Conservation (phyloP, 352 stramenopile genomes). For the Globisporangium irregulare region DNA sequence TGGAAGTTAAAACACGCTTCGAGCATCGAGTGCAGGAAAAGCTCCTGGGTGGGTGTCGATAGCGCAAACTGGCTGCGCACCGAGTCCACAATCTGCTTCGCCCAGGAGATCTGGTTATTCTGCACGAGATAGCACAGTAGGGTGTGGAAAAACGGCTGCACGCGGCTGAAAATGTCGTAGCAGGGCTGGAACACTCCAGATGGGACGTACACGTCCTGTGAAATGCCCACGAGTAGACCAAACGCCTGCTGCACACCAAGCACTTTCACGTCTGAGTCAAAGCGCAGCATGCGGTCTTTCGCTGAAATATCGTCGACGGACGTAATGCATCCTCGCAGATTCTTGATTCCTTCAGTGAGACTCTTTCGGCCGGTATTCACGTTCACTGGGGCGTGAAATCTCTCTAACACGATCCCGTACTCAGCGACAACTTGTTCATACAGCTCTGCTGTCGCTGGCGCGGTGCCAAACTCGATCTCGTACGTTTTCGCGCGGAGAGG, state of each 20-base stretch:
- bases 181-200: conserved; percentile 54
- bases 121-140: conserved; percentile 65
- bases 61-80: conserved; percentile 55
- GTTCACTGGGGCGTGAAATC: conserved; percentile 27
- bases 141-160: conserved; percentile 81
- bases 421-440: conserved; percentile 73
- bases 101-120: conserved; percentile 62
- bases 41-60: conserved; percentile 67
- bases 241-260: conserved; percentile 62
- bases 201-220: conserved; percentile 79
- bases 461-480: conserved; percentile 76
- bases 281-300: conserved; percentile 66
- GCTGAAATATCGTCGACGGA: conserved; percentile 58
- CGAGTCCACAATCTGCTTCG: conserved; percentile 38
- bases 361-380: conserved; percentile 16
- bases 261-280: conserved; percentile 75
- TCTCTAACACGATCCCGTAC: conserved; percentile 63
- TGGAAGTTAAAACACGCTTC: conserved; percentile 55
- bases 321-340: conserved; percentile 52
- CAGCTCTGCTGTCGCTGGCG: conserved; percentile 51
- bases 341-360: conserved; percentile 34
- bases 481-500: conserved; percentile 79
- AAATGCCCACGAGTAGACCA: conserved; percentile 71
- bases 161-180: conserved; percentile 73
- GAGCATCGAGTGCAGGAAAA: conserved; percentile 81